Percentiles rank a stretch among this genome's conserved stretches.
Evolutionary conservation across 2,329 filamentous ascomycete species (phyloP).

Genomic region (Pseudogymnoascus pannorum): DNA sequence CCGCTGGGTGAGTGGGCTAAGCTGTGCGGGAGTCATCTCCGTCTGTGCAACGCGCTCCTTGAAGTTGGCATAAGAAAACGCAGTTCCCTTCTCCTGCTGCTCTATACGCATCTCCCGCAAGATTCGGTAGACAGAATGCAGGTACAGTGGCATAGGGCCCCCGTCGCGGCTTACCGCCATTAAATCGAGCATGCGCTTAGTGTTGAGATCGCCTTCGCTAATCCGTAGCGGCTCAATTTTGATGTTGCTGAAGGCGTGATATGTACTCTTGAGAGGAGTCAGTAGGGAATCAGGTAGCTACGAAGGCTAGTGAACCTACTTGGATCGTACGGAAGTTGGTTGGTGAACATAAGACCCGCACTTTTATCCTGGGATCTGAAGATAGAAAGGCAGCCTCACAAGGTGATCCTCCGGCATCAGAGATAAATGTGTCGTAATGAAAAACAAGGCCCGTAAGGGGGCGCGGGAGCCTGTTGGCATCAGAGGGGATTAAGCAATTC

Average conservation of each 20-base stretch:
- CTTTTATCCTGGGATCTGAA: conserved; percentile 36
- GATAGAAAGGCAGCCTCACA: conserved; percentile 52
- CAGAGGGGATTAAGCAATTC: conserved; percentile 33
- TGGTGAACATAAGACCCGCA: conserved; percentile 44
- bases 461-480: conserved; percentile 36
- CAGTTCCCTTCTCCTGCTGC: conserved; percentile 24
- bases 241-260: conserved; percentile 34
- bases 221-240: conserved; percentile 40
- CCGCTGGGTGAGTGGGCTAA: conserved; percentile 48
- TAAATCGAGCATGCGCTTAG: conserved; percentile 44
- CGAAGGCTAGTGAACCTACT: conserved; percentile 8
- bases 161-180: conserved; percentile 42
- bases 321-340: conserved; percentile 38
- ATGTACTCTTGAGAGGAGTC: conserved; percentile 22
- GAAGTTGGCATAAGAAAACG: conserved; percentile 41
- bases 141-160: conserved; percentile 42
- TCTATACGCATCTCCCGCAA: conserved; percentile 43
- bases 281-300: neutral
- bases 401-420: conserved; percentile 24
- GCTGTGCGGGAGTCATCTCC: conserved; percentile 43
- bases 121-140: conserved; percentile 40
- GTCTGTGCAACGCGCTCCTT: conserved; percentile 27
- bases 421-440: conserved; percentile 45
- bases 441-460: conserved; percentile 49
- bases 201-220: conserved; percentile 41